Evolutionary conservation across 225 moss, liverwort and hornwort species (phyloP), one percentile per base, ranked within the genome.

Genomic region (Anthoceros angustus): DNA sequence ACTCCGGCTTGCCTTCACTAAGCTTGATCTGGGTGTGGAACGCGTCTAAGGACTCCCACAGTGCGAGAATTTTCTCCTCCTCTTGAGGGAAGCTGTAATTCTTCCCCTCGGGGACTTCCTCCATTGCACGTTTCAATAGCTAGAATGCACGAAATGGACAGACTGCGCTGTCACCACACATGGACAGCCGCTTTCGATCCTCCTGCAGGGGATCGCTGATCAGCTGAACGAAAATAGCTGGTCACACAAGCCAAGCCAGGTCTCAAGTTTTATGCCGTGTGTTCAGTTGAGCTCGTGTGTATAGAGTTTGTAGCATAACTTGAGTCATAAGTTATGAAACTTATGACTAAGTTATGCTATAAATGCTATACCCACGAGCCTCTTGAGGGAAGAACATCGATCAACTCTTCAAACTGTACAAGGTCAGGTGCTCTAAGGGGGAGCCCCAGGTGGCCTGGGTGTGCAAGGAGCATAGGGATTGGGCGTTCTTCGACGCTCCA

Each of bases 1-100:
- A 95, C 78, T 91, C 94, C 0, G 91, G 91, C 73, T 83, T 84
- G 42, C 91, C 94, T 71, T 95, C 94, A 12, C 83, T 87, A 49
- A 74, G 77, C 77, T 82, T 80, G 62, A 95, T 79, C 85, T 95
- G 94, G 26, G 83, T 88, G 40, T 84, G 71, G 69, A 95, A 95
- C 1, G 91, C 94, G 40, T 91, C 77, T 9, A 88, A 72, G 5
- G 68, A 43, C 62, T 82, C 72, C 94, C 94, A 95, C 0, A 88
- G 79, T 2, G 71, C 61, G 43, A 95, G 18, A 16, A 70, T 76
- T 70, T 83, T 86, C 83, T 88, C 88, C 62, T 95, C 94, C 78
- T 95, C 83, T 43, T 82, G 80, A 0, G 88, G 91, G 8, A 95
- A 95, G 12, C 82, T 83, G 39, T 83, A 91, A 68, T 95, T 90